Percentiles rank a stretch among this genome's conserved stretches.
Evolutionary conservation across 768 basidiomycete species (phyloP).

Genomic region (Lyophyllum semitale): DNA sequence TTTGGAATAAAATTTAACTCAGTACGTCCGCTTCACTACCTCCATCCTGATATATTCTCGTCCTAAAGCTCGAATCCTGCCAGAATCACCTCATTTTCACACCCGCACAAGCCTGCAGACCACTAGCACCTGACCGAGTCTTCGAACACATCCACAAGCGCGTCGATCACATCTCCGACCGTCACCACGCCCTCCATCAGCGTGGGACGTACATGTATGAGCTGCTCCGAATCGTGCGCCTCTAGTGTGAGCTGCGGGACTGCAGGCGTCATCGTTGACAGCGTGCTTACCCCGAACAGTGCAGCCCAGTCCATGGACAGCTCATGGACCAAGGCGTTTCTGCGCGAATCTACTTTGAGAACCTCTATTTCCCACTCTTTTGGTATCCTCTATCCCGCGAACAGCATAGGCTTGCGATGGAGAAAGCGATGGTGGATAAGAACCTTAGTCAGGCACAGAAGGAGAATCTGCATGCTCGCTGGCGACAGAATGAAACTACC

Average conservation of each 20-base stretch:
- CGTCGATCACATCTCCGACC: not conserved
- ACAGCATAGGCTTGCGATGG: slow-evolving; percentile 82
- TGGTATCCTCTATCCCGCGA: slow-evolving; percentile 86
- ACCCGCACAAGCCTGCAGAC: too few relatives aligned
- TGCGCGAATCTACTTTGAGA: slow-evolving; percentile 92
- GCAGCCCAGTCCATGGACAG: too few relatives aligned
- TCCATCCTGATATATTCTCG: too few relatives aligned
- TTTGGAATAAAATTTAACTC: too few relatives aligned
- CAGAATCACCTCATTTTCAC: too few relatives aligned
- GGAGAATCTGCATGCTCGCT: slow-evolving; percentile 67
- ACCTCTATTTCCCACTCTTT: slow-evolving; percentile 82
- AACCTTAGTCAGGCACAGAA: slow-evolving; percentile 71
- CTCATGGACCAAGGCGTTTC: slow-evolving; percentile 86
- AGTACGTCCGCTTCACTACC: too few relatives aligned
- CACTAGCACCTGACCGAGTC: too few relatives aligned
- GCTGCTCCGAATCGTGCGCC: not conserved
- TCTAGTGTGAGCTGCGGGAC: not conserved
- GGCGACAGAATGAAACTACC: slow-evolving; percentile 88
- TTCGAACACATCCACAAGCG: not conserved
- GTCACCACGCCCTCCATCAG: not conserved
- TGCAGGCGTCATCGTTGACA: not conserved
- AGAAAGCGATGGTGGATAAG: slow-evolving; percentile 81
- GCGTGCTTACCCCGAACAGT: too few relatives aligned
- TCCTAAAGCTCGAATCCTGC: too few relatives aligned
- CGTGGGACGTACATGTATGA: not conserved